Percentiles rank a stretch among this genome's conserved stretches.
Conservation (phyloP, 345 rosid species). For the Gossypium thurberi region DNA sequence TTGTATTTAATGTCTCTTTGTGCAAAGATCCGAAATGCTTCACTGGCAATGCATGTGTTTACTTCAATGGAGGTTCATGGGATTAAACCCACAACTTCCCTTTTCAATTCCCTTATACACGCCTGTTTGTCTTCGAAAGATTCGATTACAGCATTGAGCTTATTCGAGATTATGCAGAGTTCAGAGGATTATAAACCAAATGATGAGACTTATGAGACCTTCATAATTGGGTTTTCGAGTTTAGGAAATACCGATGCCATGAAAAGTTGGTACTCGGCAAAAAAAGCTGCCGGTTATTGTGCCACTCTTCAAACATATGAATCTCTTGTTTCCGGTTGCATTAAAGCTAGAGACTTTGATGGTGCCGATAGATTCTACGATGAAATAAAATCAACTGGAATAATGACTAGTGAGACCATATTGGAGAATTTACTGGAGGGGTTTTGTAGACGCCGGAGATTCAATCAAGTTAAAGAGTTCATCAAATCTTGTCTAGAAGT, state of each 20-base stretch:
- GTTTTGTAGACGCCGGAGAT: conserved; percentile 15
- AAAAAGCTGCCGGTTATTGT: conserved; percentile 27
- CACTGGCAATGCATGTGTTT: conserved; percentile 31
- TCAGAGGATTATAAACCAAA: conserved; percentile 23
- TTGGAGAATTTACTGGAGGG: conserved; percentile 30
- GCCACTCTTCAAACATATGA: conserved; percentile 24
- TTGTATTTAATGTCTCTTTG: conserved; percentile 29
- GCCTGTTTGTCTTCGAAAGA: conserved; percentile 22
- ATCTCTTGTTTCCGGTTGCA: conserved; percentile 24
- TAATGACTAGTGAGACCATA: conserved; percentile 19
- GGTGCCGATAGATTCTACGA: conserved; percentile 21
- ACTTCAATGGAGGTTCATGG: conserved; percentile 34
- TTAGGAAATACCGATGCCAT: conserved; percentile 23
- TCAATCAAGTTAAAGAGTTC: conserved; percentile 18
- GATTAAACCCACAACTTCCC: conserved; percentile 22
- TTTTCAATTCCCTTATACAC: conserved; percentile 31
- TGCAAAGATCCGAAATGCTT: conserved; percentile 25
- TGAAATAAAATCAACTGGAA: conserved; percentile 22
- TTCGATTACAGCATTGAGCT: conserved; percentile 25
- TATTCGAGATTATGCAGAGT: conserved; percentile 36
- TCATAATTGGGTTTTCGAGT: conserved; percentile 26
- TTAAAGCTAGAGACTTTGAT: conserved; percentile 22
- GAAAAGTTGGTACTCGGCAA: conserved; percentile 28
- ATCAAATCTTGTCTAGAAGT: conserved; percentile 22
- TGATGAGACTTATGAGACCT: conserved; percentile 29